Percentiles rank a stretch among this genome's conserved stretches.
These are phyloP conservation scores for Ceratobasidium sp. DNA, from an alignment of 1,284 basidiomycete species.

Conservation along the genomic window DNA sequence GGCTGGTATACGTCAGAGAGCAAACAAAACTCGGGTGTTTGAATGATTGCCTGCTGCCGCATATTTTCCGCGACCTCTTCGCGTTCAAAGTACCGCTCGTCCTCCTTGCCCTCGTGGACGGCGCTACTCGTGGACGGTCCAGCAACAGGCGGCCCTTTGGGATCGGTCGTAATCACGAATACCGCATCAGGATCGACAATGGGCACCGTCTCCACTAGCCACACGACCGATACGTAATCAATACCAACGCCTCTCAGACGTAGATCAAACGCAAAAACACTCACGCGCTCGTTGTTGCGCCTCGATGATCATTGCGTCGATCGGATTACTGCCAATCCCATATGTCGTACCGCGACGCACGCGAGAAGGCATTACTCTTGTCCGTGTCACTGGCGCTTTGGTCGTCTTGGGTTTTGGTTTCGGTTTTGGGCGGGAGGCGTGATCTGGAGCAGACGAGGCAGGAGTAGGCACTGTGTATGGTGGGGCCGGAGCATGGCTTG, in stretches of 20 bases:
- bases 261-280: constrained; percentile 17
- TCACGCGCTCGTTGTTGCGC: constrained; percentile 78
- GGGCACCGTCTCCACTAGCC: constrained; percentile 71
- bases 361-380: constrained; percentile 80
- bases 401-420: constrained; percentile 35
- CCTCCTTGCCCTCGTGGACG: constrained; percentile 52
- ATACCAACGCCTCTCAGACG: neutral
- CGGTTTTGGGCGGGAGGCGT: neutral
- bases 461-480: constrained; percentile 15
- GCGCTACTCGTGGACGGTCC: constrained; percentile 60
- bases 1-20: constrained; percentile 65
- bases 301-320: constrained; percentile 85
- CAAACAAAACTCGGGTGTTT: constrained; percentile 71
- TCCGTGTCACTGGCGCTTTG: constrained; percentile 53
- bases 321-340: constrained; percentile 70
- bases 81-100: constrained; percentile 71
- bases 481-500: neutral
- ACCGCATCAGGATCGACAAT: constrained; percentile 68
- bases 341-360: constrained; percentile 68
- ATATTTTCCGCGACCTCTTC: constrained; percentile 74
- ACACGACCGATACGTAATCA: constrained; percentile 30
- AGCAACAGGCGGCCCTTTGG: constrained; percentile 45
- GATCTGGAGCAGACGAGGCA: neutral
- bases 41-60: constrained; percentile 69
- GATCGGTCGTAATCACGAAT: constrained; percentile 75